phyloP scores from a whole-genome alignment of 2,329 filamentous ascomycete genomes.

The Cercospora berteroae region DNA sequence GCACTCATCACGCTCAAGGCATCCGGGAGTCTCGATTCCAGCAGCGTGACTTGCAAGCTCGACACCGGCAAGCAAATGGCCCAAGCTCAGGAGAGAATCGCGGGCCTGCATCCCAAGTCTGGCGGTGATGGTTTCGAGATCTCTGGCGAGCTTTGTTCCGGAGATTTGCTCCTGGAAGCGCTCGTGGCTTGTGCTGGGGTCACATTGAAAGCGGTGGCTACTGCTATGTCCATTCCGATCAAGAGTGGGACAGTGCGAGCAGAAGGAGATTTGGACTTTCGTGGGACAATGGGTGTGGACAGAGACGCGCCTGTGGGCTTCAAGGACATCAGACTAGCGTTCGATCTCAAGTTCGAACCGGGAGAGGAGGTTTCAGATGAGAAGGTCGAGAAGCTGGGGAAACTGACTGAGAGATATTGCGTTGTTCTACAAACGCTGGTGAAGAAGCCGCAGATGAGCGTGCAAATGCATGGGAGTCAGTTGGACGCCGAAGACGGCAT shows the following conservation, averaged over 20 bases:
- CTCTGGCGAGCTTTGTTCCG: constrained; percentile 50
- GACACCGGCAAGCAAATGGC: constrained; percentile 43
- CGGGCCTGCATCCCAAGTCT: constrained; percentile 50
- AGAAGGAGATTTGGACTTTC: constrained; percentile 52
- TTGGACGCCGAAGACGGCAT: constrained; percentile 31
- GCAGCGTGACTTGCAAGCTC: constrained; percentile 50
- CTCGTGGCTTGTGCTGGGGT: constrained; percentile 53
- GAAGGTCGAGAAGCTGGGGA: constrained; percentile 47
- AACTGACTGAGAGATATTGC: constrained; percentile 52
- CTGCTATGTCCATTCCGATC: constrained; percentile 47
- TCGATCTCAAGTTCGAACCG: constrained; percentile 43
- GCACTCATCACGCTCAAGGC: constrained; percentile 50
- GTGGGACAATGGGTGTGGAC: constrained; percentile 52
- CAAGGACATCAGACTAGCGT: constrained; percentile 46
- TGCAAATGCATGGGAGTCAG: constrained; percentile 34
- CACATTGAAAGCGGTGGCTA: constrained; percentile 53
- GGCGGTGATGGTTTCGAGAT: constrained; percentile 46
- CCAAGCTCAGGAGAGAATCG: constrained; percentile 44
- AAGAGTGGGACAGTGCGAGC: constrained; percentile 44
- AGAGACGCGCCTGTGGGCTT: constrained; percentile 49
- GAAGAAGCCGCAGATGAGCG: constrained; percentile 40
- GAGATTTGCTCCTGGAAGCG: constrained; percentile 52
- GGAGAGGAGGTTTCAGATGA: constrained; percentile 42
- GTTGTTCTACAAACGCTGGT: constrained; percentile 46
- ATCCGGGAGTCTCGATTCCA: constrained; percentile 45